These are phyloP conservation scores for Starmerella gropengiesseri DNA, from an alignment of 805 yeast genomes.

Conservation along the genomic window DNA sequence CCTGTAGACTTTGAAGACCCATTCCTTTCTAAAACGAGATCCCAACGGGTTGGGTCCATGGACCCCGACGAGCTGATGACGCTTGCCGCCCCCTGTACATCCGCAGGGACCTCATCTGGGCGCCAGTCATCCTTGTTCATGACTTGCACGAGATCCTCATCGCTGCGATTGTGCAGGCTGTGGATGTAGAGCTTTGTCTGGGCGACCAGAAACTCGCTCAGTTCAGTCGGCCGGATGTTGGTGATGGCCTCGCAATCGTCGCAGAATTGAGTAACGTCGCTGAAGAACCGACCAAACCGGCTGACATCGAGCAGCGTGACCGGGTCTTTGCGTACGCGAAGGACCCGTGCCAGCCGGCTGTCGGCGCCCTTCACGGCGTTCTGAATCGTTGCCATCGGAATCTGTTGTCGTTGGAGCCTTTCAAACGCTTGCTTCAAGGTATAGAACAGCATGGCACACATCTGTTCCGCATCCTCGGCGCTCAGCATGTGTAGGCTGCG, in stretches of 20 bases:
- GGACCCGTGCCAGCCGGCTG: constrained; percentile 61
- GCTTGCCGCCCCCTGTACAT: constrained; percentile 41
- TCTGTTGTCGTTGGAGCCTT: neutral
- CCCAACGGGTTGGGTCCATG: constrained; percentile 42
- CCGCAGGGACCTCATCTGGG: constrained; percentile 47
- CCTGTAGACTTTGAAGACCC: neutral
- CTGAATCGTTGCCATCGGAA: constrained; percentile 1
- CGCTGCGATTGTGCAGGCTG: constrained; percentile 43
- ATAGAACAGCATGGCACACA: constrained; percentile 36
- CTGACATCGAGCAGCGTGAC: constrained; percentile 46
- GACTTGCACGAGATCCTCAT: constrained; percentile 37
- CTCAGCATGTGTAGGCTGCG: constrained; percentile 51
- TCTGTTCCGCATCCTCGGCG: constrained; percentile 61
- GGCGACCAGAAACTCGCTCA: constrained; percentile 55
- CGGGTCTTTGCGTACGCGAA: constrained; percentile 66
- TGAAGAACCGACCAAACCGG: constrained; percentile 57
- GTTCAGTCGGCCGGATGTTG: constrained; percentile 47
- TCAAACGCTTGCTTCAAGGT: neutral
- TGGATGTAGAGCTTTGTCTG: constrained; percentile 53
- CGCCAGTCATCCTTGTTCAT: constrained; percentile 72
- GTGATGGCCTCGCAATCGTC: constrained; percentile 75
- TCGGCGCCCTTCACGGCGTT: constrained; percentile 61
- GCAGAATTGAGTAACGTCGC: constrained; percentile 56
- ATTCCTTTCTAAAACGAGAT: neutral
- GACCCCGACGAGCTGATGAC: constrained; percentile 40